Evolutionary conservation across 441 rosid genomes (phyloP).

Genomic region (Gossypium gossypioides): DNA sequence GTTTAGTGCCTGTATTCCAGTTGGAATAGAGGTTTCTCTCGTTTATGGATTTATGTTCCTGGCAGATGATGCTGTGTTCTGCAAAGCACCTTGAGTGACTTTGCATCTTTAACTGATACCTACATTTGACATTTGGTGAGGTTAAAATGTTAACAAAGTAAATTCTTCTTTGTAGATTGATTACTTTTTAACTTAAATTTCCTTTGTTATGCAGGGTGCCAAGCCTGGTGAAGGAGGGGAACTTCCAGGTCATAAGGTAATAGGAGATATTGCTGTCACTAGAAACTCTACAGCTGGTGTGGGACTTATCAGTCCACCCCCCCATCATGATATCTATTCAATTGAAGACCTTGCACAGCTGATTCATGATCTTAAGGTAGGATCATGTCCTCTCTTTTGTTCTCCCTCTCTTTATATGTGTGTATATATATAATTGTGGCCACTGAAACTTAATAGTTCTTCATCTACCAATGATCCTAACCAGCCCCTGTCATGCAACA

Average conservation of each 20-base stretch:
- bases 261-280: conserved; percentile 96
- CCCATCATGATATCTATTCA: conserved; percentile 98
- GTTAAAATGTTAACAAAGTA: conserved; percentile 23
- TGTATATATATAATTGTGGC: background rate
- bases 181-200: conserved; percentile 16
- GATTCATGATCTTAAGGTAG: conserved; percentile 97
- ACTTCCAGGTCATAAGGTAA: conserved; percentile 99
- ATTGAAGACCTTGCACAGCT: conserved; percentile 99
- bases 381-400: background rate
- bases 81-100: conserved; percentile 46
- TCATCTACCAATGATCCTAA: background rate
- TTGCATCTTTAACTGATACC: conserved; percentile 42
- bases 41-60: conserved; percentile 47
- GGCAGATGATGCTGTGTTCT: conserved; percentile 54
- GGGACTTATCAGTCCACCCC: conserved; percentile 99
- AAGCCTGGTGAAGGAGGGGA: conserved; percentile 99
- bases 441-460: background rate
- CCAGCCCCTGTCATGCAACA: background rate
- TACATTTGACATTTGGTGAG: conserved; percentile 41
- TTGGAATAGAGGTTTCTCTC: conserved; percentile 43
- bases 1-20: conserved; percentile 34
- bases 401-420: background rate
- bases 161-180: conserved; percentile 12
- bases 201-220: conserved; percentile 64
- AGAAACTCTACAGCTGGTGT: conserved; percentile 98